These are phyloP conservation scores for Populus trichocarpa DNA, from an alignment of 441 rosid genomes.

Conservation along the genomic window DNA sequence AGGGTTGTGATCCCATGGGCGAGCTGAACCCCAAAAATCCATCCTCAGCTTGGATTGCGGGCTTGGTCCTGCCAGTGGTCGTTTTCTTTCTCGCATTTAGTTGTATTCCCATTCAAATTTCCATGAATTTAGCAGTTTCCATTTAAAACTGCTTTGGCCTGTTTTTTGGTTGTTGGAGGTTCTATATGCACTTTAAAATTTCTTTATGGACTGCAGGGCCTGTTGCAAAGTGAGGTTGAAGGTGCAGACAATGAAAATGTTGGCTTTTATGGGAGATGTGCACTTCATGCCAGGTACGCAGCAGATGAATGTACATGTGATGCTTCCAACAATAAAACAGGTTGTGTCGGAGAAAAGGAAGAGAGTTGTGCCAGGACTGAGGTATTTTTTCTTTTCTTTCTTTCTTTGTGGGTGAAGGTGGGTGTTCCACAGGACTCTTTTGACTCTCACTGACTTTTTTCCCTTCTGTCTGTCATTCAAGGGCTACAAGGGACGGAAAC, in stretches of 20 bases:
- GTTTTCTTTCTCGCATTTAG: not conserved
- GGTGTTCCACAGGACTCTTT: constrained; percentile 1
- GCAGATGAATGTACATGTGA: constrained; percentile 20
- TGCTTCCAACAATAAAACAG: constrained; percentile 15
- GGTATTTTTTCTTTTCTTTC: constrained; percentile 25
- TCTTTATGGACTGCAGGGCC: constrained; percentile 32
- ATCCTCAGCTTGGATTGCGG: not conserved
- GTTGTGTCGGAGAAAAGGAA: constrained; percentile 23
- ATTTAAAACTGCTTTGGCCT: not conserved
- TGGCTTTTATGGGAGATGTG: constrained; percentile 51
- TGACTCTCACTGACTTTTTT: not conserved
- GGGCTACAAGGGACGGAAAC: constrained; percentile 56
- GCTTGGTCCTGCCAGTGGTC: not conserved
- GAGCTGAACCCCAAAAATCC: not conserved
- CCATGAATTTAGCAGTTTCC: not conserved
- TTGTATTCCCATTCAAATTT: not conserved
- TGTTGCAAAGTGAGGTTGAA: constrained; percentile 55
- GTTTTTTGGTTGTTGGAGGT: not conserved
- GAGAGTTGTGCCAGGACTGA: constrained; percentile 51
- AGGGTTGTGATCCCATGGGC: not conserved
- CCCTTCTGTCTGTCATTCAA: constrained; percentile 14
- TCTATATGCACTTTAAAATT: not conserved
- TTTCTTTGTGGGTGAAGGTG: not conserved
- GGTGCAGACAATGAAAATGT: constrained; percentile 41
- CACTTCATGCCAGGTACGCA: constrained; percentile 28